Evolutionary conservation across 2,329 filamentous ascomycete species (phyloP).

Genomic region (Alternaria conjuncta): DNA sequence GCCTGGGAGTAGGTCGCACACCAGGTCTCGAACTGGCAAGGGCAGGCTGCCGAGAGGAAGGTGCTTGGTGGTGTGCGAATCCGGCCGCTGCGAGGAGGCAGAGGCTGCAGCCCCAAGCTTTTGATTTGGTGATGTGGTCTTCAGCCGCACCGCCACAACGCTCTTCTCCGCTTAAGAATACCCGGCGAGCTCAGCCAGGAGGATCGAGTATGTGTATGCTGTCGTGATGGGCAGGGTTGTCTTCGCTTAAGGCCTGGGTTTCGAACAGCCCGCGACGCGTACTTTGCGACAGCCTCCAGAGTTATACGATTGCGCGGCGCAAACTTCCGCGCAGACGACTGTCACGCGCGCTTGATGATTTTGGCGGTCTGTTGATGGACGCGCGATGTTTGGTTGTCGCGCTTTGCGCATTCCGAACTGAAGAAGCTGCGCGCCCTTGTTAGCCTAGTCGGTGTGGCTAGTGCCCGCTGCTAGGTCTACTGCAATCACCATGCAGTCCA

Average conservation of each 20-base stretch:
- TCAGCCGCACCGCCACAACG: constrained; percentile 21
- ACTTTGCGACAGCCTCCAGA: not conserved
- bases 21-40: not conserved
- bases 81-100: constrained; percentile 3
- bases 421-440: constrained; percentile 7
- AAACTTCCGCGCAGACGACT: not conserved
- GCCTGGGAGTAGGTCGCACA: not conserved
- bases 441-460: constrained; percentile 16
- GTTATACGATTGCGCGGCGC: not conserved
- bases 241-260: constrained; percentile 3
- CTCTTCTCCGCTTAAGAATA: constrained; percentile 9
- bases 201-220: not conserved
- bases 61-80: constrained; percentile 6
- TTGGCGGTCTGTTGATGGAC: not conserved
- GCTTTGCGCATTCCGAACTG: not conserved
- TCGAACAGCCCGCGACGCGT: not conserved
- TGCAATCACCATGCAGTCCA: constrained; percentile 9
- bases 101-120: constrained; percentile 8
- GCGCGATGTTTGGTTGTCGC: constrained; percentile 2
- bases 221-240: not conserved
- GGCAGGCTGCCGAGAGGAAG: constrained; percentile 2
- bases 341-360: not conserved
- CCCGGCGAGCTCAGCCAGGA: constrained; percentile 9
- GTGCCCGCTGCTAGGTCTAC: constrained; percentile 5
- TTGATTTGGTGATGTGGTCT: constrained; percentile 4